Base-by-base conservation (phyloP, 805 yeast genomes). In the Scheffersomyces stipitis region DNA sequence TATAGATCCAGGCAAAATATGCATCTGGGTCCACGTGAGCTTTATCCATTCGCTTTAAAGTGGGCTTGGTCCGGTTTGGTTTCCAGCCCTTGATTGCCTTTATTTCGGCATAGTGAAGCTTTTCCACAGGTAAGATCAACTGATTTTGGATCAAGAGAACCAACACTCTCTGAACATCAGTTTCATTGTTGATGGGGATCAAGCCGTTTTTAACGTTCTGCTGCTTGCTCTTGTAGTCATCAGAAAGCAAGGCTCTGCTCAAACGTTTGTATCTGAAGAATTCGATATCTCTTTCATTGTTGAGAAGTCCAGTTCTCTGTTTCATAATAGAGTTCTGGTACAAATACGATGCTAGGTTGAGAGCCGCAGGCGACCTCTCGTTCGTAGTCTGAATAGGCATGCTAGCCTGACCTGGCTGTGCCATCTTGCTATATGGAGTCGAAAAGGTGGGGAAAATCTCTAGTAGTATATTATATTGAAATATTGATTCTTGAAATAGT, bases 211-310 rank as follows among this genome's bases (percentile, higher is more conserved):
- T 65, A 36, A 78, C 77, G 40, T 71, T 73, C 36, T 65, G 48
- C 34, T 75, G 76, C 44, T 68, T 76, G 44, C 52, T 58, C 48
- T 73, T 71, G 62, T 88, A 93, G 30, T 83, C 90, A 1, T 77
- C 83, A 37, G 88, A 78, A 24, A 79, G 64, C 39, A 91, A 71
- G 1, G 95, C 95, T 47, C 98, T 71, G 10, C 78, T 65, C 29
- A 87, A 83, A 52, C 99, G 77, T 61, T 91, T 91, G 60, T 73
- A 84, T 48, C 95, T 74, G 75, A 91, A 93, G 60, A 93, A 89
- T 41, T 87, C 96, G 24, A 78, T 75, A 32, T 80, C 80, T n/a
- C 56, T 64, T 44, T 76, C 76, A 37, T 83, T 81, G 50, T 83
- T 81, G 36, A 82, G 67, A n/a, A 82, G 60, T 10, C 97, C 97